These are phyloP conservation scores for Endothia cerciana DNA, from an alignment of 2,329 filamentous ascomycete genomes.

Conservation along the genomic window DNA sequence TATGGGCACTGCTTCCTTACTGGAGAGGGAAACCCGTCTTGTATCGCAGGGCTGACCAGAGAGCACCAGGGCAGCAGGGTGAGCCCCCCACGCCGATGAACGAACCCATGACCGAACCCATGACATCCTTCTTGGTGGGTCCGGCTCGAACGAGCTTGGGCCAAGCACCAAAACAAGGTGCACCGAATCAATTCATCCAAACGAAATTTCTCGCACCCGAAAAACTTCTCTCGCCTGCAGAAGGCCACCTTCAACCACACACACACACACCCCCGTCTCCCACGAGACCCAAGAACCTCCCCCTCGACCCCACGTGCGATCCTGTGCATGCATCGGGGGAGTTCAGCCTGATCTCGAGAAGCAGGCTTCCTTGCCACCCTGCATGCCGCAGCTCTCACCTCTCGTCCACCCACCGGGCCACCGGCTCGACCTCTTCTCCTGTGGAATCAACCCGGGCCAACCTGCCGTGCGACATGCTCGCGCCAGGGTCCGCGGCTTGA, in stretches of 20 bases:
- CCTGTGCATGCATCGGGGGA: neutral
- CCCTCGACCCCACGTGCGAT: neutral
- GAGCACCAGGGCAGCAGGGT: neutral
- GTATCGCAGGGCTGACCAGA: neutral
- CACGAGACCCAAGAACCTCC: too few relatives aligned
- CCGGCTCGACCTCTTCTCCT: neutral
- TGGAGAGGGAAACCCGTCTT: too few relatives aligned
- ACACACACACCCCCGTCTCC: too few relatives aligned
- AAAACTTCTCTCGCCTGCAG: too few relatives aligned
- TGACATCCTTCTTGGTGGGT: neutral
- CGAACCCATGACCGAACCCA: neutral
- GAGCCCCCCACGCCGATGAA: too few relatives aligned
- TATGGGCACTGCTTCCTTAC: too few relatives aligned
- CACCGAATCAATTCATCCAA: neutral
- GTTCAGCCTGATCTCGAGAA: slow-evolving; percentile 3
- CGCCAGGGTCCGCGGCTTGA: too few relatives aligned
- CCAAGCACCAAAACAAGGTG: neutral
- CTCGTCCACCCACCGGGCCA: neutral
- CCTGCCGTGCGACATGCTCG: too few relatives aligned
- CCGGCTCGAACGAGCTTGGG: neutral
- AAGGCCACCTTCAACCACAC: too few relatives aligned
- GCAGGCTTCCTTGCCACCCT: neutral
- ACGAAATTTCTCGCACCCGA: neutral
- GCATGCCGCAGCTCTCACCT: neutral
- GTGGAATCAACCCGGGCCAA: too few relatives aligned